phyloP scores from a whole-genome alignment of 2,329 filamentous ascomycete genomes.

The Talaromyces rugulosus region DNA sequence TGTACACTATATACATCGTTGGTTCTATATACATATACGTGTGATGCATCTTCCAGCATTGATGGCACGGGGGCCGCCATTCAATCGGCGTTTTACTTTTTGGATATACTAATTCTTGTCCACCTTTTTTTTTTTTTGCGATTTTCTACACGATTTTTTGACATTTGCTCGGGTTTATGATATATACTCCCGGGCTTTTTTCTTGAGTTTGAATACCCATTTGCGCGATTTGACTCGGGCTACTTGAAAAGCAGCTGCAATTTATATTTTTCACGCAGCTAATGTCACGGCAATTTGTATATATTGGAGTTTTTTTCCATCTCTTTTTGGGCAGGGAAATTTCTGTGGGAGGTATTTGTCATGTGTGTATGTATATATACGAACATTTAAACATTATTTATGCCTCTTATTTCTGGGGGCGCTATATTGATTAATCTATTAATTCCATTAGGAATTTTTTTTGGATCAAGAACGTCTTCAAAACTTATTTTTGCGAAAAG shows the following conservation, averaged over 20 bases:
- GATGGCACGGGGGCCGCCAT: neutral
- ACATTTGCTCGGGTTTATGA: neutral
- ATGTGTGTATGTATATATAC: neutral
- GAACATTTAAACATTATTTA: neutral
- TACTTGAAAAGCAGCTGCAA: neutral
- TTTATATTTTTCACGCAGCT: neutral
- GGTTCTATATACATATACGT: neutral
- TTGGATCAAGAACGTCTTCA: neutral
- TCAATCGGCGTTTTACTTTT: neutral
- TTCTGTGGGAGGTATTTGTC: neutral
- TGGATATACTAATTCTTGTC: neutral
- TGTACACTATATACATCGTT: slow-evolving; percentile 6
- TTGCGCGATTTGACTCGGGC: neutral
- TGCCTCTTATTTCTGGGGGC: neutral
- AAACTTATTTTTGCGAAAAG: neutral
- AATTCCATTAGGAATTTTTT: neutral
- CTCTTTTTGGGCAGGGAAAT: neutral
- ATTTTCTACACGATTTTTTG: neutral
- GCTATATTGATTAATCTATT: neutral
- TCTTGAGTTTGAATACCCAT: slow-evolving; percentile 1
- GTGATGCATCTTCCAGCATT: neutral
- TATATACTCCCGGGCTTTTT: neutral
- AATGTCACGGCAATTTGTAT: neutral
- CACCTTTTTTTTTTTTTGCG: neutral
- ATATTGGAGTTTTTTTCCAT: neutral